A percentile compares a stretch with the other conserved stretches of the same genome.
Evolutionary conservation across 139 green algal species (phyloP).

Genomic region (Tetratostichococcus sp.): DNA sequence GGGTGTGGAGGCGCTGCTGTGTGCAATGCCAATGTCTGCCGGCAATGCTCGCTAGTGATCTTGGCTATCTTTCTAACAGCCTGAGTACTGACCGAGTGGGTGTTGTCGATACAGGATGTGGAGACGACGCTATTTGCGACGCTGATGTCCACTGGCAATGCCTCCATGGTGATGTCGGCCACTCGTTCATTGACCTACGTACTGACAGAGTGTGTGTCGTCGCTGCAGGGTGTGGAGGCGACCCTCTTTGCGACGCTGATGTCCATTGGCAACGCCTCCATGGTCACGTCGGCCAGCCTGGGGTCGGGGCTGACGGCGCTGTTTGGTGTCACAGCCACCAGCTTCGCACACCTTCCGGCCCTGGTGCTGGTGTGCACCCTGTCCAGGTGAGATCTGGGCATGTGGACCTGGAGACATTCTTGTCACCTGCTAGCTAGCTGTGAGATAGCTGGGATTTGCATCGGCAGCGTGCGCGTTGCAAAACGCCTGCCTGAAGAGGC

Average conservation of each 20-base stretch:
- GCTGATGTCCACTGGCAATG: conserved; percentile 83
- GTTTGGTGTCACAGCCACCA: conserved; percentile 51
- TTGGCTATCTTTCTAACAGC: too few species aligned
- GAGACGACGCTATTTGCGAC: conserved; percentile 89
- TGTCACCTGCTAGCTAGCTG: too few species aligned
- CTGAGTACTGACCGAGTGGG: too few species aligned
- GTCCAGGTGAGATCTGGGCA: neutral
- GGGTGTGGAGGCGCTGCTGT: too few species aligned
- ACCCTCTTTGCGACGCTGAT: conserved; percentile 88
- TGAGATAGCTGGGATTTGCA: too few species aligned
- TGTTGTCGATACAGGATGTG: conserved; percentile 68
- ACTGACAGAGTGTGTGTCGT: too few species aligned
- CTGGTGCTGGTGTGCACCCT: conserved; percentile 18
- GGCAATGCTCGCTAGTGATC: too few species aligned
- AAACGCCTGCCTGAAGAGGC: too few species aligned
- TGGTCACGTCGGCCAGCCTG: conserved; percentile 10
- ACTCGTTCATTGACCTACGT: too few species aligned
- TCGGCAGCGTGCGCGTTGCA: too few species aligned
- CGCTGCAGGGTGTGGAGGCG: conserved; percentile 76
- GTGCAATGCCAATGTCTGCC: too few species aligned
- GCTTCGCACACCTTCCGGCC: conserved; percentile 54
- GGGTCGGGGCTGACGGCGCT: conserved; percentile 55
- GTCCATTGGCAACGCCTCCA: conserved; percentile 70
- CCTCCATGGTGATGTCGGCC: conserved; percentile 13
- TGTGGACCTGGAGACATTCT: too few species aligned